Conservation (phyloP, 208 protist genomes). For the Porcisia deanei region DNA sequence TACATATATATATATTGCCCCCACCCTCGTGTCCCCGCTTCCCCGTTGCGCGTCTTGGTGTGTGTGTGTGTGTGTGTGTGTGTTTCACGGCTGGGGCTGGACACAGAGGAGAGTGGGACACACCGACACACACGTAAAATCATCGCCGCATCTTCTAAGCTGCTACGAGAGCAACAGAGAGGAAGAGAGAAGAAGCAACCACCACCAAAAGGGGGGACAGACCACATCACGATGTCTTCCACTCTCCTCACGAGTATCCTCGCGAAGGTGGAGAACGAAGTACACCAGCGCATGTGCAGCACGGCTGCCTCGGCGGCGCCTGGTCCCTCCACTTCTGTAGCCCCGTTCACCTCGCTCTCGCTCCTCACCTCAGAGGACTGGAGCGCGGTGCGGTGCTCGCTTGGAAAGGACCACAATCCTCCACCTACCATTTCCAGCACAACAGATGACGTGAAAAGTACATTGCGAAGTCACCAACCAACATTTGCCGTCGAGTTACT, state of each 20-base stretch:
- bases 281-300: constrained; percentile 8
- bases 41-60: neutral
- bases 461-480: neutral
- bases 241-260: constrained; percentile 12
- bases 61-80: constrained; percentile 5
- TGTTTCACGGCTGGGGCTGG: neutral
- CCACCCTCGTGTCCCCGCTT: neutral
- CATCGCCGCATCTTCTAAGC: neutral
- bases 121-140: neutral
- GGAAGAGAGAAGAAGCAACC: no score
- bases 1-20: no score
- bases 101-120: neutral
- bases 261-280: constrained; percentile 18
- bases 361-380: constrained; percentile 43
- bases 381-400: constrained; percentile 30
- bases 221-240: neutral
- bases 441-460: neutral
- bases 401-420: neutral
- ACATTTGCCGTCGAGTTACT: constrained; percentile 12
- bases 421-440: neutral
- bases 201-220: neutral
- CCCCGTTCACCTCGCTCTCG: constrained; percentile 6
- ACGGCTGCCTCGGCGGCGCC: constrained; percentile 4
- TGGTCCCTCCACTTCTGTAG: neutral
- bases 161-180: no score